Evolutionary conservation across 2,329 filamentous ascomycete genomes (phyloP).

Genomic region (Botrytis elliptica): DNA sequence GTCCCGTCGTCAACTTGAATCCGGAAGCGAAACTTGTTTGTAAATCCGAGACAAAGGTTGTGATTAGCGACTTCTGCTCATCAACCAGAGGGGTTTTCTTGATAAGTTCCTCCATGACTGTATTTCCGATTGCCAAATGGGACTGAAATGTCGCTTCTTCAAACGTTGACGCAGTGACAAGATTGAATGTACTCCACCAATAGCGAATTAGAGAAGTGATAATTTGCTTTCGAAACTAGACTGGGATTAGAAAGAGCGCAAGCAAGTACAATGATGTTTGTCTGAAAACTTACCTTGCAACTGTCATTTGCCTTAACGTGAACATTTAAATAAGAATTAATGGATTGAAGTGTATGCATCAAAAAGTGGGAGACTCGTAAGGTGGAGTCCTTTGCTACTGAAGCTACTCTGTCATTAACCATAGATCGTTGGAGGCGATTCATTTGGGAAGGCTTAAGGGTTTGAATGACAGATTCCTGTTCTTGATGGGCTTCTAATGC

Average conservation of each 20-base stretch:
- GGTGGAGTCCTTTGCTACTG: constrained; percentile 61
- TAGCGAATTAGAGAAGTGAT: constrained; percentile 50
- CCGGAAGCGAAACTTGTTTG: constrained; percentile 62
- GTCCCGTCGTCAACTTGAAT: constrained; percentile 71
- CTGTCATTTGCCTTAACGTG: constrained; percentile 33
- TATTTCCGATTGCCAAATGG: constrained; percentile 49
- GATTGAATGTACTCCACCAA: constrained; percentile 53
- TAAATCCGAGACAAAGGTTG: constrained; percentile 42
- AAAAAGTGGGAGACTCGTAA: constrained; percentile 54
- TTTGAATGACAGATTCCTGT: constrained; percentile 46
- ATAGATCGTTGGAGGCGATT: constrained; percentile 62
- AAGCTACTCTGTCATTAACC: constrained; percentile 53
- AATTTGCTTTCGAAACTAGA: constrained; percentile 40
- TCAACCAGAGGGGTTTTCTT: neutral
- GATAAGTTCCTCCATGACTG: constrained; percentile 24
- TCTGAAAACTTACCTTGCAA: constrained; percentile 34
- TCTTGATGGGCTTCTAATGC: constrained; percentile 45
- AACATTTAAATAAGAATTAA: constrained; percentile 47
- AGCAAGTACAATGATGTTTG: neutral
- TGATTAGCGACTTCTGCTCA: constrained; percentile 21
- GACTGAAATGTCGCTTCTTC: constrained; percentile 65
- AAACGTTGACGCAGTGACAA: constrained; percentile 49
- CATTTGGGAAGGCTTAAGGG: constrained; percentile 50
- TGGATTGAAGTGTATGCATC: constrained; percentile 42
- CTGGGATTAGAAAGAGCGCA: neutral